Base-by-base conservation (phyloP, 2,329 filamentous ascomycete species). In the Boeremia exigua region DNA sequence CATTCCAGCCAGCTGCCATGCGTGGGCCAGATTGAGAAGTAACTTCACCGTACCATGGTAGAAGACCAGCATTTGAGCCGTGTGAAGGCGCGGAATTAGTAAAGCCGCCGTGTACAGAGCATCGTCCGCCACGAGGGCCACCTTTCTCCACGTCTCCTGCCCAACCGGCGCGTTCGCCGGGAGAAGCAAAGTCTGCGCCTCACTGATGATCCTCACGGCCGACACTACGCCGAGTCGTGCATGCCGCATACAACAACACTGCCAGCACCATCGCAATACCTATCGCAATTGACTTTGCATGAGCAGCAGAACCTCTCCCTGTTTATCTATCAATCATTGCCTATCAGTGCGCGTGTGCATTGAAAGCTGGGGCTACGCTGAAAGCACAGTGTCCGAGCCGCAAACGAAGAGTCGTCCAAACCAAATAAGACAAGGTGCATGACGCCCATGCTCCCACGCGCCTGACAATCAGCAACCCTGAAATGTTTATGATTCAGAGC, bases 121-220 rank as follows among this genome's bases (percentile, higher is more conserved):
- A 57, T 45, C 47, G 55, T 48, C 63, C 66, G 66, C 68, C 67
- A 69, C 67, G 66, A 68, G 66, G 67, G 50, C 61, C 51, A 43
- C 55, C 43, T 46, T 40, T 52, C 53, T 44, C 63, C 50, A 52
- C 46, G 48, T 40, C 60, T 58, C 52, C 48, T 56, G 55, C 58
- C 63, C 62, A 68, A 65, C 65, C 66, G 60, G 61, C 60, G 51
- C 53, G 14, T 52, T 56, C 59, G 57, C 64, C 61, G 66, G 47
- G 47, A 56, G 51, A 51, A 56, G 42, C 30, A 51, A 56, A 48
- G 53, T 44, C 53, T 48, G 53, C 53, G 47, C 42, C 50, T 32
- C 23, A 38, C 42, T 44, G 43, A 15, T 48, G 47, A 51, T 56
- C 53, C 27, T 38, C 47, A 56, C 36, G 53, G 47, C 48, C 47